Percentiles rank a stretch among this genome's conserved stretches.
phyloP scores from a whole-genome alignment of 176 grass and related monocot species.

The Oryza brachyantha region DNA sequence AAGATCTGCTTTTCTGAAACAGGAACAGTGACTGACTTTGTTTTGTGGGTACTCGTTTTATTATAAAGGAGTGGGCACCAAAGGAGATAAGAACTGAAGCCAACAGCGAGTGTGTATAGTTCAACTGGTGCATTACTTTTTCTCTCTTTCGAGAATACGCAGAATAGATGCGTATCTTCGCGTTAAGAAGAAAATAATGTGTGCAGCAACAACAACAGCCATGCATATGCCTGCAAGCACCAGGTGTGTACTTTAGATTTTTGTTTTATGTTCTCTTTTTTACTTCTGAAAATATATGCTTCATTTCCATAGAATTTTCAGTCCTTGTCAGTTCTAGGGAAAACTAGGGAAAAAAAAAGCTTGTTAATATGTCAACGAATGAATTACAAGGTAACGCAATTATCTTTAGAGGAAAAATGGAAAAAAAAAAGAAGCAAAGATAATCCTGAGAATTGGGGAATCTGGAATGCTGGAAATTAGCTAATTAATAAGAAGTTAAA shows the following conservation, averaged over 20 bases:
- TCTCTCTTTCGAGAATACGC: neutral
- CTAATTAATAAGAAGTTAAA: neutral
- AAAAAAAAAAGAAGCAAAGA: neutral
- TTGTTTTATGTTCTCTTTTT: neutral
- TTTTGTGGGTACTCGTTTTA: conserved; percentile 13
- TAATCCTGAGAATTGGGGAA: neutral
- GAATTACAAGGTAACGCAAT: neutral
- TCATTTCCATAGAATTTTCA: neutral
- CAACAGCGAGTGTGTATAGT: neutral
- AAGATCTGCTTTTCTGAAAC: conserved; percentile 34
- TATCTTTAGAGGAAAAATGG: neutral
- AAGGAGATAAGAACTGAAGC: conserved; percentile 10
- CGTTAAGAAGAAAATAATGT: neutral
- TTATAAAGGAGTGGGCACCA: conserved; percentile 2
- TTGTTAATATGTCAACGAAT: neutral
- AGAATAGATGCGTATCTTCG: neutral
- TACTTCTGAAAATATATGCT: neutral
- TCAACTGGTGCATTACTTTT: neutral
- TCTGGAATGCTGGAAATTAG: neutral
- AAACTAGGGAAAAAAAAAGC: too few relatives aligned
- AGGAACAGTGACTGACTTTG: conserved; percentile 12
- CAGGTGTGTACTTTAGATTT: neutral
- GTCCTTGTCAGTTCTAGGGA: neutral
- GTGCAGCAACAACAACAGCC: neutral
- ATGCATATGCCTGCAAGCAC: neutral